Conservation (phyloP, 306 rosid species). For the Sophora flavescens region DNA sequence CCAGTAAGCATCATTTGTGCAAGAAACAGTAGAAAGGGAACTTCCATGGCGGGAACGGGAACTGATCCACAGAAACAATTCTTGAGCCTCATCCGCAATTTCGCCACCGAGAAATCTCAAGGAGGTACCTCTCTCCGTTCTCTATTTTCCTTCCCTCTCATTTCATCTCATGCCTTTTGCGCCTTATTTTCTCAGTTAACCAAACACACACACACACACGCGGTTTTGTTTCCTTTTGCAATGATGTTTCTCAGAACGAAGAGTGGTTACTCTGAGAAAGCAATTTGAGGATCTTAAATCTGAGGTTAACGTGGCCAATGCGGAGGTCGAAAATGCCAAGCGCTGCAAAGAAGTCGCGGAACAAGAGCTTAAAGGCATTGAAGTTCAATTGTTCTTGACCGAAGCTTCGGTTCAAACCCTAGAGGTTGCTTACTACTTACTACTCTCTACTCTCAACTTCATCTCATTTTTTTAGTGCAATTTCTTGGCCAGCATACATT, state of each 20-base stretch:
- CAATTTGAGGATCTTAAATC: constrained; percentile 68
- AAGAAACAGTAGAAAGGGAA: background rate
- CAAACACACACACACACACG: background rate
- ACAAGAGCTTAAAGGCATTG: constrained; percentile 85
- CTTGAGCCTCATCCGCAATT: constrained; percentile 67
- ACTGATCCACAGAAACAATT: constrained; percentile 70
- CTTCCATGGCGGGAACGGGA: constrained; percentile 77
- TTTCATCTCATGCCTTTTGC: background rate
- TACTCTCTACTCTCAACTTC: constrained; percentile 9
- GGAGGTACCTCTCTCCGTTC: constrained; percentile 63
- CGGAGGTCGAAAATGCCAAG: constrained; percentile 74
- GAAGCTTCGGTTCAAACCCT: constrained; percentile 72
- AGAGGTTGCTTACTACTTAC: constrained; percentile 53
- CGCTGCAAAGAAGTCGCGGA: constrained; percentile 67
- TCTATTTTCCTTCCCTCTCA: constrained; percentile 3
- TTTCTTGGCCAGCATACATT: background rate
- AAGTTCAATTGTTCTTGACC: constrained; percentile 69
- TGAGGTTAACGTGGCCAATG: constrained; percentile 55
- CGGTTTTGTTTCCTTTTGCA: background rate
- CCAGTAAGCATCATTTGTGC: background rate
- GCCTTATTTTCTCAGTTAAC: background rate
- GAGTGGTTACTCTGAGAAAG: constrained; percentile 70
- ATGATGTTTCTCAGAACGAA: constrained; percentile 58
- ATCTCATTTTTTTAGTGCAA: constrained; percentile 13
- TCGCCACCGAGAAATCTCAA: constrained; percentile 78